These are phyloP conservation scores for Fusarium verrucosum DNA, from an alignment of 2,329 filamentous ascomycete genomes.

Conservation along the genomic window DNA sequence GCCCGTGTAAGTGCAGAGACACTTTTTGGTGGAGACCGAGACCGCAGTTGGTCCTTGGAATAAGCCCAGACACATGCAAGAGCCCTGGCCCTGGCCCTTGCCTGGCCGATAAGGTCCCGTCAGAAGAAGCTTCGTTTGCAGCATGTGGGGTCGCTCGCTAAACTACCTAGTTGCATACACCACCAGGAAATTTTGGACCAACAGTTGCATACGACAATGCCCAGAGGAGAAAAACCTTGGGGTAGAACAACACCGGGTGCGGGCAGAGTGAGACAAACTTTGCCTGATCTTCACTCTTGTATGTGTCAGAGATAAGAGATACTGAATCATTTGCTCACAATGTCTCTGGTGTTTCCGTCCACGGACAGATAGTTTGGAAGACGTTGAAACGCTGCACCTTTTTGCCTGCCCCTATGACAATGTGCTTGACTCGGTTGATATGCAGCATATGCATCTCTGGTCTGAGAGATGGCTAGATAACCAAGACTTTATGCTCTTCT, in stretches of 20 bases:
- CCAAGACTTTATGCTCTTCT: background rate
- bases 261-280: conserved; percentile 28
- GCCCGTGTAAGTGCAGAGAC: background rate
- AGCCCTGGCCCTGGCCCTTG: too few species aligned
- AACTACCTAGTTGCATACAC: conserved; percentile 28
- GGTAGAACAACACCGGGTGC: conserved; percentile 28
- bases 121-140: conserved; percentile 38
- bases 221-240: conserved; percentile 19
- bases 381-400: background rate
- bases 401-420: background rate
- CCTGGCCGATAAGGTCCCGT: conserved; percentile 37
- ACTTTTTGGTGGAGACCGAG: conserved; percentile 31
- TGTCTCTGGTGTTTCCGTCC: conserved; percentile 13
- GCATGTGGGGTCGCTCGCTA: conserved; percentile 38
- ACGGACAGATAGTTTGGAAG: background rate
- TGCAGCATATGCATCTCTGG: conserved; percentile 10
- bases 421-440: background rate
- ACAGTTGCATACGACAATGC: conserved; percentile 29
- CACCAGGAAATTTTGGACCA: conserved; percentile 28
- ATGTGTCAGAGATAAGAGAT: conserved; percentile 6
- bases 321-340: background rate
- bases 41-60: conserved; percentile 24
- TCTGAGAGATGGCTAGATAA: conserved; percentile 14
- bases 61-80: background rate
- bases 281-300: conserved; percentile 1